phyloP scores from a whole-genome alignment of 441 rosid species.

The Hura crepitans region DNA sequence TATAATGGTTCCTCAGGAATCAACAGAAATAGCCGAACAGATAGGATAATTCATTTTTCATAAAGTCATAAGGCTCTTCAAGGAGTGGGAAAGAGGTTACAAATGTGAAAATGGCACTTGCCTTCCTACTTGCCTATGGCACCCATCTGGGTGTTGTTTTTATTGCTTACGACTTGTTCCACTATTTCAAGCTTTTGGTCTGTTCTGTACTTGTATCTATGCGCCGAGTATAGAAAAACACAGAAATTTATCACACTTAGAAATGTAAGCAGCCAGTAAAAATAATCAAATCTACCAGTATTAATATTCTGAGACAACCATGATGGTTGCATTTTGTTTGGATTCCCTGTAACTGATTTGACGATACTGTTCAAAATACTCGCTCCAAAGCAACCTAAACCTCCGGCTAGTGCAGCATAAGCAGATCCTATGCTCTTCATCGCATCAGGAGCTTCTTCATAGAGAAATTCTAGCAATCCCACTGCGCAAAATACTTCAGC shows the following conservation, averaged over 20 bases:
- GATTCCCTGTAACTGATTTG: conserved; percentile 53
- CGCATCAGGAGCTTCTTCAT: conserved; percentile 94
- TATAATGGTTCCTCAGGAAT: neutral
- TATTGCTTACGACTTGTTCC: conserved; percentile 29
- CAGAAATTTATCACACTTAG: conserved; percentile 63
- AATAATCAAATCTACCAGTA: conserved; percentile 65
- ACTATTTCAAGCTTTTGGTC: conserved; percentile 27
- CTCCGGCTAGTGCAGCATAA: conserved; percentile 85
- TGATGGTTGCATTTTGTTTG: conserved; percentile 35
- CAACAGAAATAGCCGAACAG: too few relatives aligned
- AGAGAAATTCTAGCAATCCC: conserved; percentile 75
- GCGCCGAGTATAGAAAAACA: conserved; percentile 59
- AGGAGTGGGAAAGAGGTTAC: neutral
- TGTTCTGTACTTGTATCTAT: conserved; percentile 56
- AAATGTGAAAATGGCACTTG: neutral
- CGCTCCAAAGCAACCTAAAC: conserved; percentile 80
- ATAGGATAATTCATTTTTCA: too few relatives aligned
- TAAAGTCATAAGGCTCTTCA: neutral
- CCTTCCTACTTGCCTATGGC: conserved; percentile 15
- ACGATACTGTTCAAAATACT: conserved; percentile 66
- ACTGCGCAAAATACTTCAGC: conserved; percentile 89
- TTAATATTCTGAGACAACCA: conserved; percentile 89
- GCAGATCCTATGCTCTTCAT: conserved; percentile 96
- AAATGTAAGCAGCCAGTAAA: conserved; percentile 72
- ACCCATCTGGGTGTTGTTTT: conserved; percentile 24